Percentiles rank a stretch among this genome's conserved stretches.
phyloP scores from a whole-genome alignment of 257 asterid species.

The Craterostigma plantagineum region DNA sequence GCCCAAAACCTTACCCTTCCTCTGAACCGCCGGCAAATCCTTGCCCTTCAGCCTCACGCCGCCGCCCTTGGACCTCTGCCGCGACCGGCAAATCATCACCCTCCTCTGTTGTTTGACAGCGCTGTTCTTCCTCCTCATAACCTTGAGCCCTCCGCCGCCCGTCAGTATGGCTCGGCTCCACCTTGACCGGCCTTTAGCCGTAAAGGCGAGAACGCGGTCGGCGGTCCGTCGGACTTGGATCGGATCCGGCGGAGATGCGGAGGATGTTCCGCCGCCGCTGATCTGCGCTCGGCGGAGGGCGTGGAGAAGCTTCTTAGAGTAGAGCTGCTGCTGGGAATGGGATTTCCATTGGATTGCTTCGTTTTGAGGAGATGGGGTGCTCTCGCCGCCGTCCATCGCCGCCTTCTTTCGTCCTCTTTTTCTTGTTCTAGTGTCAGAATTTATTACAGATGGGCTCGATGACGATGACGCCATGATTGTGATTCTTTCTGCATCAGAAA shows the following conservation, averaged over 20 bases:
- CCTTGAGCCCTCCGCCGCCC: slow-evolving; percentile 31
- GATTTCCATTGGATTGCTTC: slow-evolving; percentile 43
- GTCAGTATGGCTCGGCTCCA: slow-evolving; percentile 89
- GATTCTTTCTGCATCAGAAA: too few relatives aligned
- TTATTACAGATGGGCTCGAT: background rate
- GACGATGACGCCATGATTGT: too few relatives aligned
- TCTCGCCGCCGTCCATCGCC: background rate
- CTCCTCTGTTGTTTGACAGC: slow-evolving; percentile 28
- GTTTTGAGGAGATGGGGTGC: background rate
- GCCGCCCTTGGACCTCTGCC: slow-evolving; percentile 48
- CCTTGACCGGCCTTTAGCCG: slow-evolving; percentile 70
- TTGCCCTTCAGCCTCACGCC: slow-evolving; percentile 45
- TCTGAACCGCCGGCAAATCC: slow-evolving; percentile 62
- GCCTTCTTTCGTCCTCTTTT: background rate
- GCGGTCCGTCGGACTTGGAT: slow-evolving; percentile 70
- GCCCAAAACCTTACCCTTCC: slow-evolving; percentile 50
- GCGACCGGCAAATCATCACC: slow-evolving; percentile 28
- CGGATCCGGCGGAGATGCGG: too few relatives aligned
- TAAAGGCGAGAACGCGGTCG: slow-evolving; percentile 48
- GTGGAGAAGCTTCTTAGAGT: slow-evolving; percentile 69
- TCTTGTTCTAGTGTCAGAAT: background rate
- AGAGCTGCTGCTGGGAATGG: slow-evolving; percentile 59
- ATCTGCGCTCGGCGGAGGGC: slow-evolving; percentile 65
- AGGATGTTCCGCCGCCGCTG: too few relatives aligned
- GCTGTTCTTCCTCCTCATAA: slow-evolving; percentile 51